Evolutionary conservation across 257 asterid species (phyloP).

Genomic region (Solanum megistacrolobum): DNA sequence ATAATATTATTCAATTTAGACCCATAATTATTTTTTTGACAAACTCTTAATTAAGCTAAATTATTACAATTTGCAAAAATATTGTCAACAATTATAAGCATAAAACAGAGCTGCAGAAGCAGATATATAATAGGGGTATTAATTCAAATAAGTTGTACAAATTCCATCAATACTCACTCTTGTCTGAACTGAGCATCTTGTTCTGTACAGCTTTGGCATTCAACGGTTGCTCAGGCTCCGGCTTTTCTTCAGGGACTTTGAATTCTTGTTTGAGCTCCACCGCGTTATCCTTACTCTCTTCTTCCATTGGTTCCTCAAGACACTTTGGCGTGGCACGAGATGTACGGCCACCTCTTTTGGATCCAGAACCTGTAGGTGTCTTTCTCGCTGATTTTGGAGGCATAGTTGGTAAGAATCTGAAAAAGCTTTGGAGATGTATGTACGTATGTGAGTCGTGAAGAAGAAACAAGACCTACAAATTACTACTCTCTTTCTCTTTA

Average conservation of each 20-base stretch:
- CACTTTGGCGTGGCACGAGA: conserved; percentile 18
- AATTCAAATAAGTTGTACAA: neutral
- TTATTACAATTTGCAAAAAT: neutral
- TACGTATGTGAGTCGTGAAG: neutral
- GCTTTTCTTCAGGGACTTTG: conserved; percentile 9
- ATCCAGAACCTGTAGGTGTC: conserved; percentile 66
- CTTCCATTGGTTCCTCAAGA: conserved; percentile 14
- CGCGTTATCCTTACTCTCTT: conserved; percentile 9
- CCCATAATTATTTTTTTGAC: neutral
- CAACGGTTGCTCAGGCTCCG: neutral
- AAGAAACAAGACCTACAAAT: neutral
- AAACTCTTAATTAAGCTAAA: neutral
- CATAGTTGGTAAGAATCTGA: conserved; percentile 24
- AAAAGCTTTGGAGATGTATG: neutral
- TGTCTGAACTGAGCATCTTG: neutral
- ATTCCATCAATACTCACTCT: conserved; percentile 13
- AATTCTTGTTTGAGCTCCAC: neutral
- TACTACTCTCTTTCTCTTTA: neutral
- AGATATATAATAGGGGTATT: neutral
- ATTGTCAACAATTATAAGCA: neutral
- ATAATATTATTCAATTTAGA: neutral
- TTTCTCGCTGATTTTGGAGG: conserved; percentile 63
- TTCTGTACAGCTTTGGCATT: conserved; percentile 9
- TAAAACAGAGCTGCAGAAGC: neutral
- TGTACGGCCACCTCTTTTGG: conserved; percentile 50